phyloP scores from a whole-genome alignment of 257 asterid genomes.

The Solanum arcanum region DNA sequence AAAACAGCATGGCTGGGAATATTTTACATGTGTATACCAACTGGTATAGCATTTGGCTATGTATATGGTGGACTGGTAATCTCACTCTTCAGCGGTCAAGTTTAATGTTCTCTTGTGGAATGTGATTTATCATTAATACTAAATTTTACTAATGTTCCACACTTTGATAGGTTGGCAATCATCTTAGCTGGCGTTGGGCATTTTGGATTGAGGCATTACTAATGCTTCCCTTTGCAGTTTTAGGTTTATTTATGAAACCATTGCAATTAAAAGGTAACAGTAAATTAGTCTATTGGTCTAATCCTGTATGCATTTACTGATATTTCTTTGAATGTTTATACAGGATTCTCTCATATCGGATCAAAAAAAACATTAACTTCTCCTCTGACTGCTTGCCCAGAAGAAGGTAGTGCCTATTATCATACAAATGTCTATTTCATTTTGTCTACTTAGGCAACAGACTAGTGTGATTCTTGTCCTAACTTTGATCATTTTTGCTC shows the following conservation, averaged over 20 bases:
- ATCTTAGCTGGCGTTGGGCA: conserved; percentile 80
- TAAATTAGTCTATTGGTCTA: not conserved
- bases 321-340: conserved; percentile 19
- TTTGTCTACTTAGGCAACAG: not conserved
- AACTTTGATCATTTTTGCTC: not conserved
- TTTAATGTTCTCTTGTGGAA: not conserved
- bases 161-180: conserved; percentile 38
- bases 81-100: not conserved
- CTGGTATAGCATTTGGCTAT: conserved; percentile 85
- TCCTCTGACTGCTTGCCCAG: conserved; percentile 3
- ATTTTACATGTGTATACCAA: conserved; percentile 96
- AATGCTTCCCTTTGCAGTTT: conserved; percentile 86
- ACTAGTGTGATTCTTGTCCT: not conserved
- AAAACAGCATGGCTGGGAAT: conserved; percentile 90
- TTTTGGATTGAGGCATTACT: conserved; percentile 76
- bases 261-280: conserved; percentile 74
- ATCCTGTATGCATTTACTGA: not conserved
- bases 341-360: conserved; percentile 67
- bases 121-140: not conserved
- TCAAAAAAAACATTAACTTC: conserved; percentile 33
- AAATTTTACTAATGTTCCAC: not conserved
- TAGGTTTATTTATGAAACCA: conserved; percentile 87
- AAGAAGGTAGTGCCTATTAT: not conserved
- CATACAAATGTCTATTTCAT: not conserved
- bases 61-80: conserved; percentile 91